Evolutionary conservation across 2,329 filamentous ascomycete species (phyloP).

Genomic region (Alternaria postmessia): DNA sequence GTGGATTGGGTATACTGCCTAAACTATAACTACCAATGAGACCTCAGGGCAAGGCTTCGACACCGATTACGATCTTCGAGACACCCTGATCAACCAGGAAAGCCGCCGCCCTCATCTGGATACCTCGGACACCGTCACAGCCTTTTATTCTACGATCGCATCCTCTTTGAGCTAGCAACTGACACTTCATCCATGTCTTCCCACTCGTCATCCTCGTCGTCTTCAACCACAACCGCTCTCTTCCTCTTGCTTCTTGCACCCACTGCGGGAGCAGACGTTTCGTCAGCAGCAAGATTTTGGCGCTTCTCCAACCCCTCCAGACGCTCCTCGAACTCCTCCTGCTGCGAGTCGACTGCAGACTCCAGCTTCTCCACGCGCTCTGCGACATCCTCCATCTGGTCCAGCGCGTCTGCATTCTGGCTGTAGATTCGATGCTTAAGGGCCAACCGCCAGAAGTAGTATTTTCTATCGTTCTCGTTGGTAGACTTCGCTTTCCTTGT

Average conservation of each 20-base stretch:
- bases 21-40: slow-evolving; percentile 9
- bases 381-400: slow-evolving; percentile 68
- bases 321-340: slow-evolving; percentile 75
- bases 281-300: slow-evolving; percentile 31
- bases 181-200: slow-evolving; percentile 45
- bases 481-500: slow-evolving; percentile 57
- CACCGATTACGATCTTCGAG: not conserved
- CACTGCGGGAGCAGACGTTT: slow-evolving; percentile 17
- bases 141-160: slow-evolving; percentile 24
- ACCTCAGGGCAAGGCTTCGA: not conserved
- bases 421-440: slow-evolving; percentile 80
- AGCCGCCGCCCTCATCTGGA: not conserved
- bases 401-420: slow-evolving; percentile 75
- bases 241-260: slow-evolving; percentile 37
- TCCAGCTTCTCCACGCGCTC: slow-evolving; percentile 78
- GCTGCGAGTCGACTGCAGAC: slow-evolving; percentile 71
- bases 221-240: slow-evolving; percentile 46
- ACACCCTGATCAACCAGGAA: not conserved
- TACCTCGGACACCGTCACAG: not conserved
- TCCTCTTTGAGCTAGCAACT: slow-evolving; percentile 40
- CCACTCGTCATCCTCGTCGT: slow-evolving; percentile 52
- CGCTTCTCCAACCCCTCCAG: slow-evolving; percentile 59
- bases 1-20: slow-evolving; percentile 14
- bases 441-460: slow-evolving; percentile 75
- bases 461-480: slow-evolving; percentile 67